Evolutionary conservation across 2,329 filamentous ascomycete genomes (phyloP).

Genomic region (Trichoderma sp.): DNA sequence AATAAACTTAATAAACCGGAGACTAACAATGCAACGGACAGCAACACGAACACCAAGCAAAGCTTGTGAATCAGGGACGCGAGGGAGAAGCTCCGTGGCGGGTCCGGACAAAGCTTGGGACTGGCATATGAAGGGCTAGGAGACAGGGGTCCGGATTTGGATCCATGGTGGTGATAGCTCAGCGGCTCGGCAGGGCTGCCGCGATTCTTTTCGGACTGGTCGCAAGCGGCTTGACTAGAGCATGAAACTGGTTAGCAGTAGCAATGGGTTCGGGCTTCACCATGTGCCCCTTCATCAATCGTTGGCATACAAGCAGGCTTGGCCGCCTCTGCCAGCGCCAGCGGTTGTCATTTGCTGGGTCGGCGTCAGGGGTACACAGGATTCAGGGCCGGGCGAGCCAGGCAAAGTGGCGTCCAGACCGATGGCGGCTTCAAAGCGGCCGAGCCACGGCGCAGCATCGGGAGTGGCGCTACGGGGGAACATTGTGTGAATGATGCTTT

Average conservation of each 20-base stretch:
- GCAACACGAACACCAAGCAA: slow-evolving; percentile 8
- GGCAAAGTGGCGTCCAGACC: slow-evolving; percentile 8
- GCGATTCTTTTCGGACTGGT: slow-evolving; percentile 2
- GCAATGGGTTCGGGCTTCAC: slow-evolving; percentile 7
- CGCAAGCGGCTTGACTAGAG: neutral
- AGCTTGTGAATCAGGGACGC: slow-evolving; percentile 21
- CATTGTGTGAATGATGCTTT: slow-evolving; percentile 2
- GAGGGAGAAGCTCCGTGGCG: slow-evolving; percentile 11
- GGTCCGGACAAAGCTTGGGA: slow-evolving; percentile 7
- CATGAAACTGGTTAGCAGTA: slow-evolving; percentile 13
- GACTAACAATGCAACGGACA: slow-evolving; percentile 7
- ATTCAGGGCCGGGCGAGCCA: slow-evolving; percentile 13
- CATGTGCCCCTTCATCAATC: slow-evolving; percentile 13
- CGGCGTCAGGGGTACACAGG: slow-evolving; percentile 15
- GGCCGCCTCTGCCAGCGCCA: neutral
- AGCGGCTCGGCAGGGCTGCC: slow-evolving; percentile 13
- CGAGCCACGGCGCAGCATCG: slow-evolving; percentile 13
- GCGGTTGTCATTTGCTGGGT: neutral
- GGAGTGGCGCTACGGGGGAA: neutral
- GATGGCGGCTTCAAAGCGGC: slow-evolving; percentile 17
- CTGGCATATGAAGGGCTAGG: slow-evolving; percentile 7
- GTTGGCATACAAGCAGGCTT: neutral
- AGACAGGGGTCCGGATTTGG: slow-evolving; percentile 12
- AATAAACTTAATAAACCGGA: slow-evolving; percentile 15
- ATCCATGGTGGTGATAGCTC: slow-evolving; percentile 10